Base-by-base conservation (phyloP, 306 rosid species). In the Lathyrus oleraceus region DNA sequence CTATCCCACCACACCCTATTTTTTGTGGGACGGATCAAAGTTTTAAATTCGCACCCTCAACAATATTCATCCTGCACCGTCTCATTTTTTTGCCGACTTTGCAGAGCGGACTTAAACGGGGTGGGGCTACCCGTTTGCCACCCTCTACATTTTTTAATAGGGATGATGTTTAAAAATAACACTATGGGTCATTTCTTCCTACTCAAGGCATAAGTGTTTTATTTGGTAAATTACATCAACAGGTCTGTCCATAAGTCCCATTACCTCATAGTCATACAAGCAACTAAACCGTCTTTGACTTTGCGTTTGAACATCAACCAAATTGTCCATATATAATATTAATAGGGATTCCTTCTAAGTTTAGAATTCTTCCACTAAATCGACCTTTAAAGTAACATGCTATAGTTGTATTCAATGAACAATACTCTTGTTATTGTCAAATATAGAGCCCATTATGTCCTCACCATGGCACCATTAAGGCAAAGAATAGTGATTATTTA, bases 211-310 rank as follows among this genome's bases (percentile, higher is more conserved):
- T 21, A 51, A 62, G 10, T 47, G 0, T 20, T 45, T 20, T 38
- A n/a, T 28, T 49, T 25, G 1, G 69, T 47, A 76, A 68, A 48
- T 60, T 60, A 59, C 38, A 57, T 44, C 51, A 8, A 32, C 67
- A 42, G 16, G 11, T 48, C 54, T 2, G 52, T n/a, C 20, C 19
- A 44, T n/a, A 48, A 7, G 23, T 16, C 8, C 10, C 23, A 25
- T 17, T 48, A 16, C 54, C 20, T 48, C 57, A 51, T 8, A 51
- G n/a, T 35, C 19, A 17, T 44, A 17, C 10, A 6, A 42, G n/a
- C 10, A 32, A 61, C 21, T 48, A 35, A 27, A 61, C 19, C 23
- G 14, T 53, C 23, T 14, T n/a, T 70, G 77, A 64, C 77, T 74
- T 25, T 48, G 32, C 60, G 10, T 64, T 39, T 57, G 5, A 13